Percentiles rank a stretch among this genome's conserved stretches.
Evolutionary conservation across 2,329 filamentous ascomycete species (phyloP).

Genomic region (Aspergillus sp.): DNA sequence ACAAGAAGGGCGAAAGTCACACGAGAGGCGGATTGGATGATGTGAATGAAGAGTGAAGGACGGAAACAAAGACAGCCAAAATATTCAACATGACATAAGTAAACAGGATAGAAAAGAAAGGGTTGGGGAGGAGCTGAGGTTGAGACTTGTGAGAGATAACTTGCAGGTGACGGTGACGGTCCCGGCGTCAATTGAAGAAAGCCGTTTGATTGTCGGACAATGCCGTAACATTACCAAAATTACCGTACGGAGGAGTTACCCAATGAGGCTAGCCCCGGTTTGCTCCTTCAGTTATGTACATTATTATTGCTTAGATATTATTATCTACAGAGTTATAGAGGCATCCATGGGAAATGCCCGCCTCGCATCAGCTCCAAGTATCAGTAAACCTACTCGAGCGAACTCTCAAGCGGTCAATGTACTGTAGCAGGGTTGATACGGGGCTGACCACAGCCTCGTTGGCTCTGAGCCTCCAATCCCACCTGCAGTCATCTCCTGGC

Average conservation of each 20-base stretch:
- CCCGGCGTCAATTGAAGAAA: not conserved
- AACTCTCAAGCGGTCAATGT: not conserved
- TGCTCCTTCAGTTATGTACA: not conserved
- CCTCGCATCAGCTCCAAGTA: not conserved
- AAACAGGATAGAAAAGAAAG: not conserved
- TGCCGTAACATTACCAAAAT: slow-evolving; percentile 2
- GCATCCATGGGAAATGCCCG: not conserved
- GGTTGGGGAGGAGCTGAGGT: not conserved
- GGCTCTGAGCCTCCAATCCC: not conserved
- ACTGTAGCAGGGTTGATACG: not conserved
- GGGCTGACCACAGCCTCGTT: not conserved
- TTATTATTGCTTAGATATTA: not conserved
- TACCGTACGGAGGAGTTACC: not conserved
- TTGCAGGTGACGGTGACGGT: not conserved
- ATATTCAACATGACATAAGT: slow-evolving; percentile 7
- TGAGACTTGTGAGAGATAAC: not conserved
- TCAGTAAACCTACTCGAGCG: not conserved
- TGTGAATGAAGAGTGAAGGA: slow-evolving; percentile 1
- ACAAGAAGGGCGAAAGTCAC: slow-evolving; percentile 24
- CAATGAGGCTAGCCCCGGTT: not conserved
- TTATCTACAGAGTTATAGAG: not conserved
- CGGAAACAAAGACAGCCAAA: slow-evolving; percentile 12
- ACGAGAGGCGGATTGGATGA: slow-evolving; percentile 11
- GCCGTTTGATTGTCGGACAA: not conserved
- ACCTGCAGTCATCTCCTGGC: not conserved